Evolutionary conservation across 805 yeast species (phyloP).

Genomic region (Yamadazyma akitaensis): DNA sequence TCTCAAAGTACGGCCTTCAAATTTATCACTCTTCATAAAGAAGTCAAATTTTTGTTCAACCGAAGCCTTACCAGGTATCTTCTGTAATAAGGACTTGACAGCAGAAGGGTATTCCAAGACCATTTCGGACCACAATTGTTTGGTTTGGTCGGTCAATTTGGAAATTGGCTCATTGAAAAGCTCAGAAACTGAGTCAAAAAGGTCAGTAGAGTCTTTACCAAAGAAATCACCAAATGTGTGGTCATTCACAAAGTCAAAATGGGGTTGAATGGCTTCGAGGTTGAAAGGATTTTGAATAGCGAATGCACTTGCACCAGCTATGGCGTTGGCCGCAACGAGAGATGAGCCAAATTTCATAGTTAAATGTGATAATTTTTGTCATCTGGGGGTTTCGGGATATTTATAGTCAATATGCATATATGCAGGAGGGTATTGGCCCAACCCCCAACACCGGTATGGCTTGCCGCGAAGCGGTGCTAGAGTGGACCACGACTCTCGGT

Average conservation of each 20-base stretch:
- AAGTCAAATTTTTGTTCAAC: slow-evolving; percentile 31
- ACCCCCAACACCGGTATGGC: no score
- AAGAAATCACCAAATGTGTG: slow-evolving; percentile 4
- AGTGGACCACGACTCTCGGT: not conserved
- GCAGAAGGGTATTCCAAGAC: slow-evolving; percentile 57
- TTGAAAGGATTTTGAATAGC: slow-evolving; percentile 17
- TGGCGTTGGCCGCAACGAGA: slow-evolving; percentile 16
- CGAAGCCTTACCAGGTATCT: slow-evolving; percentile 53
- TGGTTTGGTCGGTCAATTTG: slow-evolving; percentile 46
- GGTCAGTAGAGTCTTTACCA: slow-evolving; percentile 20
- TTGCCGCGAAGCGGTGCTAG: not conserved
- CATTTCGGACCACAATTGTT: slow-evolving; percentile 62
- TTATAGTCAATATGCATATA: not conserved
- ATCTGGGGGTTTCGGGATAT: slow-evolving; percentile 1
- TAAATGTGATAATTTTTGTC: not conserved
- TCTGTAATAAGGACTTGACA: slow-evolving; percentile 46
- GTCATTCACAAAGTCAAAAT: slow-evolving; percentile 9
- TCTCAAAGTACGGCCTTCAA: slow-evolving; percentile 55
- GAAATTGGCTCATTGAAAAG: slow-evolving; percentile 51
- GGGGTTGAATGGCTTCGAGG: slow-evolving; percentile 8
- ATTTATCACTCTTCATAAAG: slow-evolving; percentile 35
- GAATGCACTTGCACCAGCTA: slow-evolving; percentile 19
- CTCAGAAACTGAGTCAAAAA: slow-evolving; percentile 48
- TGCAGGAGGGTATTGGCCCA: no score
- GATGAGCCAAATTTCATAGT: slow-evolving; percentile 10